These are phyloP conservation scores for Pythium phragmitis DNA, from an alignment of 352 stramenopile genomes.

Conservation along the genomic window DNA sequence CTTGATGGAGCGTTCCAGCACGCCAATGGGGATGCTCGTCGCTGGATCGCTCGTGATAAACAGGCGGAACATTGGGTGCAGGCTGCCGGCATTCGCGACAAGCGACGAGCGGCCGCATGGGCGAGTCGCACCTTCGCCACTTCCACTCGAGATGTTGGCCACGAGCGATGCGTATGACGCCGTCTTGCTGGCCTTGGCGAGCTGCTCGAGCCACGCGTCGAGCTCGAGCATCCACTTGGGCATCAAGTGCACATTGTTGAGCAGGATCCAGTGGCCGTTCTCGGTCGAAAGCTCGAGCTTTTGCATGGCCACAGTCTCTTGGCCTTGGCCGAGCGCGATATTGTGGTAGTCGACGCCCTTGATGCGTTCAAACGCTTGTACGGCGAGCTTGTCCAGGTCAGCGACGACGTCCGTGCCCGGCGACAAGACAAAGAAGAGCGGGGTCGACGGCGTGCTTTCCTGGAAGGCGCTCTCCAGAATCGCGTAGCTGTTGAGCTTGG, in stretches of 20 bases:
- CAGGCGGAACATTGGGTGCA: constrained; percentile 82
- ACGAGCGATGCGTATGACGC: constrained; percentile 41
- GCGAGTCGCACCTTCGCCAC: background rate
- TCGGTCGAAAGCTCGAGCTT: constrained; percentile 84
- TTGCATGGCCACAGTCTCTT: constrained; percentile 91
- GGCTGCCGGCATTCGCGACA: constrained; percentile 30
- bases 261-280: constrained; percentile 94
- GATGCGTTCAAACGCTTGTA: constrained; percentile 88
- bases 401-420: constrained; percentile 96
- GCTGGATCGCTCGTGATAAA: constrained; percentile 91
- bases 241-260: constrained; percentile 96
- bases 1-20: constrained; percentile 90
- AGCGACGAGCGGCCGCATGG: constrained; percentile 13
- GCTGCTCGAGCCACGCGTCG: constrained; percentile 90
- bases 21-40: constrained; percentile 78
- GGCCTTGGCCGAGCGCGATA: constrained; percentile 93
- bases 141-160: constrained; percentile 20
- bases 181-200: constrained; percentile 59
- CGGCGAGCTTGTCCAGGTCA: constrained; percentile 94
- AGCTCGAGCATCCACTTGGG: constrained; percentile 92
- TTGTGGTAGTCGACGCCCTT: constrained; percentile 97
- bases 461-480: constrained; percentile 93
- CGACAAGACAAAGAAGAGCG: constrained; percentile 97
- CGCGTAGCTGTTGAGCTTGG: constrained; percentile 93
- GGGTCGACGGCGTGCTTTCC: constrained; percentile 94